These are phyloP conservation scores for Gnomoniopsis smithogilvyi DNA, from an alignment of 2,329 filamentous ascomycete species.

Conservation along the genomic window DNA sequence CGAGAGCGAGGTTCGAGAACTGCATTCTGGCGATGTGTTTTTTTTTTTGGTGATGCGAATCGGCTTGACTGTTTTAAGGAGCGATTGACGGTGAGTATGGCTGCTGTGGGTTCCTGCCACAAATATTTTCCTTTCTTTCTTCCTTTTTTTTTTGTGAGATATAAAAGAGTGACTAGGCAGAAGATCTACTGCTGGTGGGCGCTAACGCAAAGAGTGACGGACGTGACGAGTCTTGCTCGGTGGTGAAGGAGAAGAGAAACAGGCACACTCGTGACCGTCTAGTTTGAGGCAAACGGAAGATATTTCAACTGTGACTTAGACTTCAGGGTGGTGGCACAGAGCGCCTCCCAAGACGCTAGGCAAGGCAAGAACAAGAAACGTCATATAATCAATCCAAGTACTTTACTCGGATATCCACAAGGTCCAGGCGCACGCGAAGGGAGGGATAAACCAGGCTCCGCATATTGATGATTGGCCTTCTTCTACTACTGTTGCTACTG, in stretches of 20 bases:
- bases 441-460: not conserved
- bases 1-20: conserved; percentile 13
- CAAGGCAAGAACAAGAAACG: not conserved
- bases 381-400: not conserved
- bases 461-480: not conserved
- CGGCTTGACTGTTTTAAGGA: conserved; percentile 1
- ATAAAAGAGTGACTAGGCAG: conserved; percentile 13
- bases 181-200: conserved; percentile 5
- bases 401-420: not conserved
- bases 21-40: conserved; percentile 9
- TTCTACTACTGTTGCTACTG: not conserved
- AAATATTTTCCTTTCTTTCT: not conserved
- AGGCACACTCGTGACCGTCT: not conserved
- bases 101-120: conserved; percentile 13
- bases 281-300: not conserved
- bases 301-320: not conserved
- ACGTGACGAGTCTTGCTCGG: conserved; percentile 10
- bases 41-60: not conserved
- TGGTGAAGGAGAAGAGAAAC: conserved; percentile 1
- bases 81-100: not conserved
- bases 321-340: not conserved
- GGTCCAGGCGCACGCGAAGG: not conserved
- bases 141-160: not conserved
- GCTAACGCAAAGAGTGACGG: conserved; percentile 12
- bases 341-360: not conserved